Evolutionary conservation across 1,284 basidiomycete species (phyloP), one percentile per base, ranked within the genome.

Genomic region (Schizophyllum commune): DNA sequence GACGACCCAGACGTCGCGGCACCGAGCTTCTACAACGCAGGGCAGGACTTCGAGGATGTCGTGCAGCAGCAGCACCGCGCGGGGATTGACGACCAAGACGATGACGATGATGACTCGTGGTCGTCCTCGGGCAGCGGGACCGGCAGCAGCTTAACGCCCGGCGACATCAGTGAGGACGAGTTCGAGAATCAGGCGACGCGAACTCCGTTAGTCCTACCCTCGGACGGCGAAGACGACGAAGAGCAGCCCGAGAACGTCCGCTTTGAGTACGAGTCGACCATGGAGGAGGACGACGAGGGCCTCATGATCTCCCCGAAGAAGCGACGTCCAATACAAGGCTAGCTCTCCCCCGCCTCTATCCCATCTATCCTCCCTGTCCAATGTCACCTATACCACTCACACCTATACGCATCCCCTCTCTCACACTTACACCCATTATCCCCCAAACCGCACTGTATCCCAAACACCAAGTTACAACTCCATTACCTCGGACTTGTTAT

Each of bases 281-380:
- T 33, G 11, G 63, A 63, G 11, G 63, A 64, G 20, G 60, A 60
- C 7, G 27, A 51, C 22, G 57, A 32, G 22, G 60, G 60, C 1
- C 60, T 64, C n/a, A 57, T 51, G 27, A 34, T 64, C 60, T 47
- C 39, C 17, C 39, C 39, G 13, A 47, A 47, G 39, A 47, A 47
- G 17, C 39, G 39, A 47, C 39, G 39, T 13, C 39, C 39, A 47
- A 47, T 17, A 11, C 39, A 47, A 17, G 39, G 13, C 39, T 47
- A 47, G 39, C 39, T 9, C 39, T 17, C 39, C 39, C 9, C 39
- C 39, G 4, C 39, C 3, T 47, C 39, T 17, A 3, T 47, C 39
- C 39, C 39, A 47, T 47, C 39, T 17, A 3, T 47, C 39, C 17
- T 11, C 39, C 39, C 39, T 13, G 17, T 47, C 9, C 39, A 11